Evolutionary conservation across 139 green algal species (phyloP).

Genomic region (Edaphochlamys debaryana): DNA sequence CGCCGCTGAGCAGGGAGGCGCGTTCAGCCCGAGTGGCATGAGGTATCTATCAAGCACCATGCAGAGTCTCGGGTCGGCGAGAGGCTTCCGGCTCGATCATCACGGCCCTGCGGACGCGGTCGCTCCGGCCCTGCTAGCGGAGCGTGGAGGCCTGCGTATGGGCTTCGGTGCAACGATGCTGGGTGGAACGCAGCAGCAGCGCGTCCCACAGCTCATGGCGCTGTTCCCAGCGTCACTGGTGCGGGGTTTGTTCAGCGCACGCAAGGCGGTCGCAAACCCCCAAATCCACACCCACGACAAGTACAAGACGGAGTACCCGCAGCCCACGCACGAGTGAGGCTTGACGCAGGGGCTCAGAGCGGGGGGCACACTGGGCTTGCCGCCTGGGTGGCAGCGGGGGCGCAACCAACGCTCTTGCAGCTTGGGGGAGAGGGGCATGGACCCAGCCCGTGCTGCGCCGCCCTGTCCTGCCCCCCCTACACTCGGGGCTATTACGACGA

Average conservation of each 20-base stretch:
- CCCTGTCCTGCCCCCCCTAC: too few species aligned
- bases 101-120: not conserved
- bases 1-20: conserved; percentile 7
- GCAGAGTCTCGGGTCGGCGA: not conserved
- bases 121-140: too few species aligned
- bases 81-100: not conserved
- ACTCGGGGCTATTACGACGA: too few species aligned
- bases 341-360: too few species aligned
- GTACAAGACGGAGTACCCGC: conserved; percentile 39
- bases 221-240: conserved; percentile 2
- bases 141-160: too few species aligned
- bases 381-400: too few species aligned
- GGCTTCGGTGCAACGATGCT: not conserved
- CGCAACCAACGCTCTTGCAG: too few species aligned
- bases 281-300: conserved; percentile 52
- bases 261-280: conserved; percentile 12
- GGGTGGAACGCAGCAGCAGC: not conserved
- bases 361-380: too few species aligned
- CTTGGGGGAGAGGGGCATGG: too few species aligned
- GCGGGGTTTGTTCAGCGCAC: conserved; percentile 12
- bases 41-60: not conserved
- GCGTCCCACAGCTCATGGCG: not conserved
- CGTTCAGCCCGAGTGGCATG: conserved; percentile 1
- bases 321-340: conserved; percentile 46
- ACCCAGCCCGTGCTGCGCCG: too few species aligned